Conservation (phyloP, 2,329 filamentous ascomycete genomes). For the Talaromyces pinophilus region DNA sequence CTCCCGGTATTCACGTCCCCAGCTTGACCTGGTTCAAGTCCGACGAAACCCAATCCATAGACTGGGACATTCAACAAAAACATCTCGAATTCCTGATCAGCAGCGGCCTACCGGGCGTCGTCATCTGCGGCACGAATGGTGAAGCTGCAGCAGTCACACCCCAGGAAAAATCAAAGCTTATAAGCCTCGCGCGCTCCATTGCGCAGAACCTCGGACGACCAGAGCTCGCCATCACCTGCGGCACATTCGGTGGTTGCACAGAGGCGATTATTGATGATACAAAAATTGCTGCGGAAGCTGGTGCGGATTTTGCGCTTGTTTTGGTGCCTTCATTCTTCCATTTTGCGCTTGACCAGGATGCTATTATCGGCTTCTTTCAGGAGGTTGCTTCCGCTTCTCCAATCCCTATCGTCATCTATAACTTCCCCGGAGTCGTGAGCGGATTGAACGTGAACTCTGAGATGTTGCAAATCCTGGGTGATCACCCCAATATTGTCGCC, state of each 20-base stretch:
- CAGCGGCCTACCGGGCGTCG: constrained; percentile 55
- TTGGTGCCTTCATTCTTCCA: constrained; percentile 74
- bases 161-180: constrained; percentile 44
- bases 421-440: constrained; percentile 48
- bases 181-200: constrained; percentile 42
- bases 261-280: constrained; percentile 58
- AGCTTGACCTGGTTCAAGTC: constrained; percentile 58
- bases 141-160: constrained; percentile 47
- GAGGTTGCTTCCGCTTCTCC: constrained; percentile 59
- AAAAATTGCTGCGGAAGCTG: constrained; percentile 63
- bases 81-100: constrained; percentile 58
- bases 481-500: constrained; percentile 40
- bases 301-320: constrained; percentile 72
- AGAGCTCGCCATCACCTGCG: constrained; percentile 45
- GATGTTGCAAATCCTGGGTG: constrained; percentile 34
- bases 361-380: constrained; percentile 63
- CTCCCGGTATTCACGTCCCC: constrained; percentile 59
- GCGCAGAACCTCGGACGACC: constrained; percentile 37
- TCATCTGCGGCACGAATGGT: constrained; percentile 50
- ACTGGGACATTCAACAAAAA: constrained; percentile 57
- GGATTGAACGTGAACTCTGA: constrained; percentile 50
- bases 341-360: constrained; percentile 62
- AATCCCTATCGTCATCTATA: constrained; percentile 51
- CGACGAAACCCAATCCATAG: constrained; percentile 54
- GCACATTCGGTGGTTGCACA: constrained; percentile 44